Percentiles rank a stretch among this genome's conserved stretches.
Evolutionary conservation across 106 monocot genomes (phyloP).

Genomic region (Vanilla planifolia): DNA sequence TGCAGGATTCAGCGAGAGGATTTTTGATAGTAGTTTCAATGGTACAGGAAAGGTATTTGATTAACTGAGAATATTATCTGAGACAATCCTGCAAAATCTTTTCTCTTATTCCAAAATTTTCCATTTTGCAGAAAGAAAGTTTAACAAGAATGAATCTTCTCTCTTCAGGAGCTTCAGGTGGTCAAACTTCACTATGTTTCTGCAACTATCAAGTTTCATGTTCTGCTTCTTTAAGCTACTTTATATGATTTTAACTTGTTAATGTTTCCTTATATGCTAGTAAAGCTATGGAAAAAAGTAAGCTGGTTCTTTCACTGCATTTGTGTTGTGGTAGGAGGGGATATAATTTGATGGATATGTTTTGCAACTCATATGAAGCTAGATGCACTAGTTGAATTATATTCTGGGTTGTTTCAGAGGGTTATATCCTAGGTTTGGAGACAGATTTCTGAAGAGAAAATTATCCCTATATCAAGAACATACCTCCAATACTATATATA

Average conservation of each 20-base stretch:
- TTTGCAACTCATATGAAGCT: not conserved
- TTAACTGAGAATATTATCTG: not conserved
- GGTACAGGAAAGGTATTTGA: slow-evolving; percentile 37
- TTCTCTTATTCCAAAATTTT: not conserved
- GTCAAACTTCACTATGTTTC: not conserved
- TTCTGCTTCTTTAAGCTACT: not conserved
- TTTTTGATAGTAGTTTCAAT: slow-evolving; percentile 26
- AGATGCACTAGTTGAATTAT: not conserved
- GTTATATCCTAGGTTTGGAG: not conserved
- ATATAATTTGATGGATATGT: not conserved
- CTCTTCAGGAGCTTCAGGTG: slow-evolving; percentile 45
- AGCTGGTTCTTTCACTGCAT: not conserved
- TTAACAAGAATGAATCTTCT: slow-evolving; percentile 42
- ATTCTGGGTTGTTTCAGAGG: not conserved
- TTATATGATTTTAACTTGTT: not conserved
- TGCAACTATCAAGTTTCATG: not conserved
- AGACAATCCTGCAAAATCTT: not conserved
- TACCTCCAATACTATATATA: not conserved
- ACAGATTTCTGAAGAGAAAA: not conserved
- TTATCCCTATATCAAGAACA: no score
- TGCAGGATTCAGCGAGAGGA: slow-evolving; percentile 35
- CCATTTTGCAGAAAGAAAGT: slow-evolving; percentile 21
- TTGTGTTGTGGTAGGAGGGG: not conserved
- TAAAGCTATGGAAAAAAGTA: not conserved
- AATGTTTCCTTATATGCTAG: not conserved